phyloP scores from a whole-genome alignment of 768 basidiomycete species.

The Pulveroboletus ravenelii region DNA sequence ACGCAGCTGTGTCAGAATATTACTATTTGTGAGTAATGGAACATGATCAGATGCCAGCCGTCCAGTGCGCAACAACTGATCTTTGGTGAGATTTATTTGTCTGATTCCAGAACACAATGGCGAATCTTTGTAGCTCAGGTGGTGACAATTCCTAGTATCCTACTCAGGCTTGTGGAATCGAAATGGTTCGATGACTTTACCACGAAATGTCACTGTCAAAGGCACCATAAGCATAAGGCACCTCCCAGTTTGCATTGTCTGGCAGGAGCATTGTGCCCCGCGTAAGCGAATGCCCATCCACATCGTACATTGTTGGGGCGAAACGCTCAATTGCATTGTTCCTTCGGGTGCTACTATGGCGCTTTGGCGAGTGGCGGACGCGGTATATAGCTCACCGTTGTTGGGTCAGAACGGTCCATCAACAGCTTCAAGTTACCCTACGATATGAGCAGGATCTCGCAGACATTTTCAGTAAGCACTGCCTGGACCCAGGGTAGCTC shows the following conservation, averaged over 20 bases:
- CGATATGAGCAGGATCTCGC: conserved; percentile 31
- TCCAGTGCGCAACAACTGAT: not conserved
- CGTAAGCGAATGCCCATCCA: conserved; percentile 12
- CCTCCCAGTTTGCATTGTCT: conserved; percentile 2
- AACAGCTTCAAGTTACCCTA: not conserved
- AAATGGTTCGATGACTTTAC: not conserved
- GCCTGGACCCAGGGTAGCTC: not conserved
- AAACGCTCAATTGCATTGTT: conserved; percentile 21
- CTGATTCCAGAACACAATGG: not conserved
- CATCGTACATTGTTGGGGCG: conserved; percentile 5
- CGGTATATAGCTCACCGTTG: conserved; percentile 21
- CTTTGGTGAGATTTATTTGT: conserved; percentile 6
- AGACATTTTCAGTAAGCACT: conserved; percentile 26
- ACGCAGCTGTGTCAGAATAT: not conserved
- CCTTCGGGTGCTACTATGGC: not conserved
- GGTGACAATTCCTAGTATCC: not conserved
- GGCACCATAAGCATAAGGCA: not conserved
- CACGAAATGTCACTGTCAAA: conserved; percentile 1
- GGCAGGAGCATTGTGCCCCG: not conserved
- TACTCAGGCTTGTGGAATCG: not conserved
- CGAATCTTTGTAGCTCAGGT: not conserved
- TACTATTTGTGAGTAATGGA: not conserved
- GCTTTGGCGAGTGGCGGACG: conserved; percentile 20
- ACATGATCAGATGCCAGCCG: not conserved
- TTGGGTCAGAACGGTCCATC: not conserved